phyloP scores from a whole-genome alignment of 331 rosid species.

The Erythrophleum ivorense region DNA sequence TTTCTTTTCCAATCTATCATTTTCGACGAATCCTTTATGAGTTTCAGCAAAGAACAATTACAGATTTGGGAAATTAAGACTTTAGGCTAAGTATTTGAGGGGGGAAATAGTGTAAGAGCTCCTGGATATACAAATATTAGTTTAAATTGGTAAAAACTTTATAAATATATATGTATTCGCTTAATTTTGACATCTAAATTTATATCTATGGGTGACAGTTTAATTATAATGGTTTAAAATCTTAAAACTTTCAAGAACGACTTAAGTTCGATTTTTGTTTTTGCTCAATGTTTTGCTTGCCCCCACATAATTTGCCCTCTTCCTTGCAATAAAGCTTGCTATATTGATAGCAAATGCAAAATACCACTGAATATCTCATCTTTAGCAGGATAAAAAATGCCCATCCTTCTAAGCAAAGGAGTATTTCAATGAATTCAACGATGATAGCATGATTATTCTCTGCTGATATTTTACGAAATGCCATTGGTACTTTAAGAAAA shows the following conservation, averaged over 20 bases:
- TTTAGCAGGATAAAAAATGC: neutral
- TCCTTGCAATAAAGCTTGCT: neutral
- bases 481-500: neutral
- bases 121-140: too few species aligned
- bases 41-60: too few species aligned
- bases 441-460: conserved; percentile 1
- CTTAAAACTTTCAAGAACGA: neutral
- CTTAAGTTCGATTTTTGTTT: neutral
- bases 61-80: too few species aligned
- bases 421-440: conserved; percentile 1
- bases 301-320: neutral
- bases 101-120: too few species aligned
- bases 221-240: neutral
- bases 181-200: neutral
- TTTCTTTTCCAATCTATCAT: too few species aligned
- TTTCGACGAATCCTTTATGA: too few species aligned
- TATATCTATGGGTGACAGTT: neutral
- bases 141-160: too few species aligned
- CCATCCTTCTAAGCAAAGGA: conserved; percentile 19
- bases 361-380: neutral
- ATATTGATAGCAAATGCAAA: neutral
- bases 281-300: neutral
- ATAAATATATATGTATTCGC: too few species aligned
- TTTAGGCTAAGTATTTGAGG: too few species aligned
- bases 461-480: neutral